Evolutionary conservation across 192 early-diverging fungal genomes (phyloP).

Genomic region (Backusella psychrophila): DNA sequence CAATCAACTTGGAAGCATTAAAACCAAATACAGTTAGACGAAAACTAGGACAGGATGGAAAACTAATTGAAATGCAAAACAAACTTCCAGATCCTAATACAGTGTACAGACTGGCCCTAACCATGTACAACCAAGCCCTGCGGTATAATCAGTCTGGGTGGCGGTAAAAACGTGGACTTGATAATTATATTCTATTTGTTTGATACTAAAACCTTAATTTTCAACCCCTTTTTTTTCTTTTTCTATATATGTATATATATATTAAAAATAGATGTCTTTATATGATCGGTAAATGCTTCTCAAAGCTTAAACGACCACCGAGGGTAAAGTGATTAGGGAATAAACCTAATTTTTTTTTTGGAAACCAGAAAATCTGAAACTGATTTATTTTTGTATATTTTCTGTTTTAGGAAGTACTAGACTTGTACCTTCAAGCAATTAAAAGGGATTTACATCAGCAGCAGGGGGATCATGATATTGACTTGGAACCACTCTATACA

Average conservation of each 20-base stretch:
- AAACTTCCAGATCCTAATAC: background rate
- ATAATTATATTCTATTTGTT: background rate
- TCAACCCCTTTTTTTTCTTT: background rate
- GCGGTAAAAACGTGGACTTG: slow-evolving; percentile 11
- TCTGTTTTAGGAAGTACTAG: slow-evolving; percentile 33
- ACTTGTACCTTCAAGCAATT: slow-evolving; percentile 38
- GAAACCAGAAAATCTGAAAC: background rate
- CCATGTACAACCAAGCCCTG: slow-evolving; percentile 21
- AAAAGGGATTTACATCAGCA: slow-evolving; percentile 34
- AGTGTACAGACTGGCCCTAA: slow-evolving; percentile 39
- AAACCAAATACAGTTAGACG: slow-evolving; percentile 13
- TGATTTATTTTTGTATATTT: background rate
- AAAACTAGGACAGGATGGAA: slow-evolving; percentile 23
- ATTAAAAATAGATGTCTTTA: slow-evolving; percentile 20
- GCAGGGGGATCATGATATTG: slow-evolving; percentile 49
- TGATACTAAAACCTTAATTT: background rate
- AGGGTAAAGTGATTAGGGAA: slow-evolving; percentile 14
- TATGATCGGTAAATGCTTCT: slow-evolving; percentile 52
- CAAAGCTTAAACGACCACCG: slow-evolving; percentile 42
- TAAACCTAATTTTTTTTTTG: background rate
- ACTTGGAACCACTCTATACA: slow-evolving; percentile 60
- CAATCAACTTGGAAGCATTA: slow-evolving; percentile 55
- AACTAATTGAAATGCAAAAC: background rate
- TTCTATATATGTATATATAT: too few relatives aligned
- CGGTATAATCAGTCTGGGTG: slow-evolving; percentile 15